Conservation (phyloP, 805 yeast species). For the Brettanomyces nanus region DNA sequence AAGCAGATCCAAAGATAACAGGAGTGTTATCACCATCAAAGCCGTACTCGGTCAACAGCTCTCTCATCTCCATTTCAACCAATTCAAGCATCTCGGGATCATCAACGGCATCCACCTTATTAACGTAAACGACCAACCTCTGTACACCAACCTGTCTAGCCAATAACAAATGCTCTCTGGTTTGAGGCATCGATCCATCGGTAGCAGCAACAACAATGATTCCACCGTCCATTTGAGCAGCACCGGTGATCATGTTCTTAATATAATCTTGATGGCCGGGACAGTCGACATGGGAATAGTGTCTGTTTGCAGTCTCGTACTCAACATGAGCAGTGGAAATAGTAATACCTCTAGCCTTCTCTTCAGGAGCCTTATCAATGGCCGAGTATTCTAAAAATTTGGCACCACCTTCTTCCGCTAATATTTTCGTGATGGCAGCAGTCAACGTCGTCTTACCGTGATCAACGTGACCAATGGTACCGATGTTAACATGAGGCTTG, state of each 20-base stretch:
- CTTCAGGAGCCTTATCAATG: slow-evolving; percentile 97
- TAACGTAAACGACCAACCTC: slow-evolving; percentile 92
- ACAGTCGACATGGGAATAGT: slow-evolving; percentile 96
- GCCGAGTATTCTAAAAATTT: slow-evolving; percentile 85
- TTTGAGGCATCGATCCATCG: slow-evolving; percentile 99
- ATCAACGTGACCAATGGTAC: slow-evolving; percentile 98
- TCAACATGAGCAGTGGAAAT: slow-evolving; percentile 97
- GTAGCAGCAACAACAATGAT: slow-evolving; percentile 98
- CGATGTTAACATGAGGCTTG: slow-evolving; percentile 94
- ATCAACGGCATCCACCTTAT: slow-evolving; percentile 96
- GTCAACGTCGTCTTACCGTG: slow-evolving; percentile 98
- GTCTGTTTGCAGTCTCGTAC: slow-evolving; percentile 91
- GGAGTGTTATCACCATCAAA: slow-evolving; percentile 98
- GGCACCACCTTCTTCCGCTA: slow-evolving; percentile 86
- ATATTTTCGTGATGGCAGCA: slow-evolving; percentile 96
- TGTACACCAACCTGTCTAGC: slow-evolving; percentile 99
- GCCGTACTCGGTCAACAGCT: slow-evolving; percentile 80
- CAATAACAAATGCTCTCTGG: slow-evolving; percentile 95
- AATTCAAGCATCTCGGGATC: slow-evolving; percentile 99
- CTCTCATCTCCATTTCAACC: slow-evolving; percentile 99
- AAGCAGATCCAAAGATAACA: slow-evolving; percentile 96
- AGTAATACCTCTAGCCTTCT: slow-evolving; percentile 98
- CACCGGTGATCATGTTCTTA: slow-evolving; percentile 99
- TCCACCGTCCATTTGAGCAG: slow-evolving; percentile 99
- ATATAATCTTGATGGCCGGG: slow-evolving; percentile 99